Evolutionary conservation across 2,329 filamentous ascomycete species (phyloP), one percentile per base, ranked within the genome.

Genomic region (Domatiomyces catenatus): DNA sequence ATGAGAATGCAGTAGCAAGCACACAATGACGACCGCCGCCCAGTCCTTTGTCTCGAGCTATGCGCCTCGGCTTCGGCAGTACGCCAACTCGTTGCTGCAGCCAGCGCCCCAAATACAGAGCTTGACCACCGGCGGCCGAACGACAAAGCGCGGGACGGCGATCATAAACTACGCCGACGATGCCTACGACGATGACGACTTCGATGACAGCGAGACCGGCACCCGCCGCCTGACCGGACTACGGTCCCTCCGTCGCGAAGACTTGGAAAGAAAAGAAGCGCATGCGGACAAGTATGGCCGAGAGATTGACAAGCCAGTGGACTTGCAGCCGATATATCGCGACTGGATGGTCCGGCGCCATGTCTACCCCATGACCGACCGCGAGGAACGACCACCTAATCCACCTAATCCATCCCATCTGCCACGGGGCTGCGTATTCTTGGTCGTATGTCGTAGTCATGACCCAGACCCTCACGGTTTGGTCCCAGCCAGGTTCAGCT

Each of bases 151-250:
- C 67, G 92, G 92, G 52, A 96, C 92, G 1, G 92, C 86, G 32
- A 86, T 90, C 56, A 92, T 96, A 69, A 98, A 95, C 70, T 98
- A 98, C 64, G 90, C 92, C 20, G 92, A 98, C 65, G 90, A 96
- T 65, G 89, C 89, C 46, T 94, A 83, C 63, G 90, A 95, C 58
- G 88, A 82, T 54, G 71, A 74, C 42, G 71, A 90, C 61, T 74
- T 73, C 56, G 71, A 73, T 42, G 72, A 74, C 39, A 71, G 86
- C 56, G 28, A 32, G 7, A 81, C 90, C 56, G 82, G 83, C 1
- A 84, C 76, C 20, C 71, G 80, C 55, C 71, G 79, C 51, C 78
- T 86, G 10, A 93, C 88, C 0, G 88, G 89, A 4, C 66, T 95
- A 66, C 82, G 89, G 59, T 95, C 84, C 62, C 67, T 89, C 62